Conservation (phyloP, 2,329 filamentous ascomycete genomes). For the Teratosphaeria viscida region DNA sequence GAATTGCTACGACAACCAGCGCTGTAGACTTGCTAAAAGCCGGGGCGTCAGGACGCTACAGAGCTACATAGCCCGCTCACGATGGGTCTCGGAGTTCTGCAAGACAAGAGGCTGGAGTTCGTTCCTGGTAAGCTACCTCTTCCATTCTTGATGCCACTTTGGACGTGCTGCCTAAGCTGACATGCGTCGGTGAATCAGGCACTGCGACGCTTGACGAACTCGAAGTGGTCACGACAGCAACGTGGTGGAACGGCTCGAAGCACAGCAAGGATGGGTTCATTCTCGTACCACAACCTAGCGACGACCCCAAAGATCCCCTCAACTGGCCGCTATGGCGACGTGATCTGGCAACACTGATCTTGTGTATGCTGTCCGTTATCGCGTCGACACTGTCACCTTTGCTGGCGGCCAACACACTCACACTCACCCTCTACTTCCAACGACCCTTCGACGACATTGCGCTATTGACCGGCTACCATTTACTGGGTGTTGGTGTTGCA, state of each 20-base stretch:
- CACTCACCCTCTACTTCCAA: conserved; percentile 56
- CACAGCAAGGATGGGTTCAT: conserved; percentile 37
- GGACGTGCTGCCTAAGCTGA: not conserved
- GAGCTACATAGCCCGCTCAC: not conserved
- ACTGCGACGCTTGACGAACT: conserved; percentile 34
- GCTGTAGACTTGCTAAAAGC: not conserved
- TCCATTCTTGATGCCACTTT: not conserved
- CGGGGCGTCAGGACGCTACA: not conserved
- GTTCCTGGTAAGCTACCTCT: conserved; percentile 55
- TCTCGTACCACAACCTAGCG: conserved; percentile 79
- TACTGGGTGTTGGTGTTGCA: conserved; percentile 70
- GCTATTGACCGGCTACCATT: conserved; percentile 74
- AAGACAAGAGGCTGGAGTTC: conserved; percentile 54
- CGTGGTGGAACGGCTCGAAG: conserved; percentile 7
- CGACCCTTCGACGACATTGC: conserved; percentile 65
- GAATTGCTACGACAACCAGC: not conserved
- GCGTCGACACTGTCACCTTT: conserved; percentile 77
- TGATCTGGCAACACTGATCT: conserved; percentile 66
- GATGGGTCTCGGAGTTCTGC: conserved; percentile 58
- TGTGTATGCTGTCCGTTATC: conserved; percentile 73
- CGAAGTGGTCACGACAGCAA: conserved; percentile 7
- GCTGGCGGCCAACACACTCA: conserved; percentile 78
- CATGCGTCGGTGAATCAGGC: conserved; percentile 16
- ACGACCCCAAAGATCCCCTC: conserved; percentile 83
- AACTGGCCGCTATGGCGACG: conserved; percentile 83